Base-by-base conservation (phyloP, 169 alveolate genomes). In the Sarcocystis neurona region DNA sequence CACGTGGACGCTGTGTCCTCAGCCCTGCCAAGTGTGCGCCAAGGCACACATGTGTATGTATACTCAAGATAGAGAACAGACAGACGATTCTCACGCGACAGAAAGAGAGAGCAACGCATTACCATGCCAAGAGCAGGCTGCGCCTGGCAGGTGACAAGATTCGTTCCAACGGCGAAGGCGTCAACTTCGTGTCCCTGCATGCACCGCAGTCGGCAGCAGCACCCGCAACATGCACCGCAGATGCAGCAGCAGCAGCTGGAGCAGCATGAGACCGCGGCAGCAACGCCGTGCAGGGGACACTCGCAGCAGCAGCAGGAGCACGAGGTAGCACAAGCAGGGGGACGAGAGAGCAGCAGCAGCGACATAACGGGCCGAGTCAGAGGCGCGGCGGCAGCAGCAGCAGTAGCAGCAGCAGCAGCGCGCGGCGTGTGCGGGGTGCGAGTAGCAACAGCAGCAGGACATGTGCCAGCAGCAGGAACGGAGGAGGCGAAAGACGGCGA, bases 91-190 rank as follows among this genome's bases (percentile, higher is more conserved):
- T n/a, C n/a, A n/a, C n/a, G n/a, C n/a, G n/a, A n/a, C n/a, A n/a
- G n/a, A n/a, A n/a, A n/a, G n/a, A n/a, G n/a, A n/a, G n/a, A n/a
- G n/a, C n/a, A n/a, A n/a, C 0, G 32, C 34, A 48, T 66, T 41
- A 91, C 94, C 95, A 96, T 94, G 10, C 98, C 98, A 32, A 97
- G 89, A 2, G 99, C 98, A 0, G 99, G 99, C 79, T 97, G 96
- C 48, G 97, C 94, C 89, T 96, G 95, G 92, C 99, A 97, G 20
- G 99, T 97, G 27, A 97, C 98, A 58, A 97, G 89, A 79, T 97
- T 95, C 44, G 99, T 97, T 1, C 99, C 99, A 70, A 97, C 95
- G 18, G 98, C 99, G 93, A 95, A 97, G 56, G 92, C 93, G 91
- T 97, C 98, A 41, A 97, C 94, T 82, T 96, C 92, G 88, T 97